Evolutionary conservation across 306 rosid genomes (phyloP).

Genomic region (Crataegus laevigata): DNA sequence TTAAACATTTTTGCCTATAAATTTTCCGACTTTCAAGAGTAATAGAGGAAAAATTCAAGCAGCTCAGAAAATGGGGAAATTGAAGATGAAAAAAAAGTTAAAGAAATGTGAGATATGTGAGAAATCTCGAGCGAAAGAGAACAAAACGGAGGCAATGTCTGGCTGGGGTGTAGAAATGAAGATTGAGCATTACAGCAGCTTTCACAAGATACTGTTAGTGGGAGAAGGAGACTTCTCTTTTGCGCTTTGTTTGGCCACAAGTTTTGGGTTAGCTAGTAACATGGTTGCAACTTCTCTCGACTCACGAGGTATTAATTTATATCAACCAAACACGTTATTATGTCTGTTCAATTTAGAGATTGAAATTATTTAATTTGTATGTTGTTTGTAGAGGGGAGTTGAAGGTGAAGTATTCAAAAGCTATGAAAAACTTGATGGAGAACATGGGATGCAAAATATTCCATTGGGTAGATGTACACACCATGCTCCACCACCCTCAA

Average conservation of each 20-base stretch:
- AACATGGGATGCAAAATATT: constrained; percentile 21
- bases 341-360: no score
- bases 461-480: constrained; percentile 20
- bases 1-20: no score
- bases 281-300: constrained; percentile 33
- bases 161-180: not conserved
- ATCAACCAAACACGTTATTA: no score
- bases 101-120: not conserved
- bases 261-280: constrained; percentile 27
- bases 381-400: not conserved
- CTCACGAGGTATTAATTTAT: constrained; percentile 1
- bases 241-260: constrained; percentile 25
- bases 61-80: not conserved
- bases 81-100: not conserved
- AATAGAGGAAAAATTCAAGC: no score
- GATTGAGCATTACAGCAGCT: constrained; percentile 14
- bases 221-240: constrained; percentile 44
- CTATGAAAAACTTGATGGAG: constrained; percentile 2
- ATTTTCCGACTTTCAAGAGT: no score
- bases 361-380: not conserved
- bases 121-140: not conserved
- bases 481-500: not conserved
- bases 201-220: constrained; percentile 17
- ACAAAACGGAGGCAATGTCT: not conserved
- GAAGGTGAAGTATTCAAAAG: not conserved